These are phyloP conservation scores for Anisodus acutangulus DNA, from an alignment of 257 asterid genomes.

Conservation along the genomic window DNA sequence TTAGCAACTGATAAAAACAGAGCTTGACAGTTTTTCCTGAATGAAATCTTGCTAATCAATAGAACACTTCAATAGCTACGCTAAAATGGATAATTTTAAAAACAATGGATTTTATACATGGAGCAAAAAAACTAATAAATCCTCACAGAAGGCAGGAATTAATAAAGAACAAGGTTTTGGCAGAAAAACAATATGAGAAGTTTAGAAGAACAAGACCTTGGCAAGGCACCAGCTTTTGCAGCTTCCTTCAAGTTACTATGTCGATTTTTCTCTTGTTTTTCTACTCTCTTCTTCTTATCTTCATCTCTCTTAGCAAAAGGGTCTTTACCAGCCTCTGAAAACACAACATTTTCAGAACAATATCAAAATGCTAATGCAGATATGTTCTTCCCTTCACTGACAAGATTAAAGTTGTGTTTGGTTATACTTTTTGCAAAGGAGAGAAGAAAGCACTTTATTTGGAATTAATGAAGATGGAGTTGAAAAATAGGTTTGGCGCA, in stretches of 20 bases:
- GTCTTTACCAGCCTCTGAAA: constrained; percentile 81
- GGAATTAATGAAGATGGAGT: too few species aligned
- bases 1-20: not conserved
- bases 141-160: not conserved
- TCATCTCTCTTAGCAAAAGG: constrained; percentile 80
- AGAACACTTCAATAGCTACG: not conserved
- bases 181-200: not conserved
- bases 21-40: not conserved
- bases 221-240: constrained; percentile 82
- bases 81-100: not conserved
- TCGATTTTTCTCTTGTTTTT: constrained; percentile 81
- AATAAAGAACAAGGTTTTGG: not conserved
- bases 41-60: not conserved
- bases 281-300: constrained; percentile 84
- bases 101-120: not conserved
- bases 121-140: not conserved
- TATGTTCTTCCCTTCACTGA: not conserved
- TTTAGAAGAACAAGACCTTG: constrained; percentile 58
- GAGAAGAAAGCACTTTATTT: too few species aligned
- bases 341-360: constrained; percentile 22
- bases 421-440: too few species aligned
- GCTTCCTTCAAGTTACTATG: constrained; percentile 77
- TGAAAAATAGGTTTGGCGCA: too few species aligned
- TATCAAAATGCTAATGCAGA: not conserved
- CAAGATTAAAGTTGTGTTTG: not conserved